Base-by-base conservation (phyloP, 2,329 filamentous ascomycete genomes). In the Purpureocillium lavendulum region DNA sequence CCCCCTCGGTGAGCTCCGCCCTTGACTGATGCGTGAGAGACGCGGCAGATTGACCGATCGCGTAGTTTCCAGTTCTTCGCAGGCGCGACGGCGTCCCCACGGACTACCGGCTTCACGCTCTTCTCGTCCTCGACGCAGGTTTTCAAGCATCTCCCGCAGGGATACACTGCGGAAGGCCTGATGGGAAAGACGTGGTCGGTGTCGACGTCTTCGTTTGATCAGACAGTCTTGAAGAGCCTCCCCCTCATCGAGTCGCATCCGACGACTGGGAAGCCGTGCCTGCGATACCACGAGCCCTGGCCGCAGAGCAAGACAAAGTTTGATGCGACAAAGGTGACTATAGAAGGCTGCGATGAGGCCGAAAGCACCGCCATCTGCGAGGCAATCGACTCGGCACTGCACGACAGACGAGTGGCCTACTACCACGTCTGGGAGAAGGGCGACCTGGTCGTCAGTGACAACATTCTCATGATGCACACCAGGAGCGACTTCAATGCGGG, bases 201-300 rank as follows among this genome's bases (percentile, higher is more conserved):
- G 3, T 56, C 59, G 4, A 75, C 71, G 0, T 52, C 62, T 1
- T 66, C 67, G 1, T 76, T 75, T 38, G 57, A 66, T 47, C 52
- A 62, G 3, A 64, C 65, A 0, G 57, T 56, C 3, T 51, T 75
- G n/a, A 55, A 46, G 3, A 59, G 61, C 2, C 54, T 76, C 0
- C 68, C 66, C 0, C 49, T 77, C 4, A 56, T 73, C 0, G 43
- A 64, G 2, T 47, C 57, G 0, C 72, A 77, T 40, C 70, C 68
- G 0, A 55, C 56, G 0, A 73, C 67, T 0, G 60, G 58, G 0
- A 55, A 59, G 11, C 65, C 69, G 0, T 77, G 73, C 45, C 47
- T 78, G 5, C 65, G 71, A 16, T 78, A 70, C 49, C 71, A 76
- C 42, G 69, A 77, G 46, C 69, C 70, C 0, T 76, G 72, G 72